phyloP scores from a whole-genome alignment of 306 rosid species.

The Vigna trinervia region DNA sequence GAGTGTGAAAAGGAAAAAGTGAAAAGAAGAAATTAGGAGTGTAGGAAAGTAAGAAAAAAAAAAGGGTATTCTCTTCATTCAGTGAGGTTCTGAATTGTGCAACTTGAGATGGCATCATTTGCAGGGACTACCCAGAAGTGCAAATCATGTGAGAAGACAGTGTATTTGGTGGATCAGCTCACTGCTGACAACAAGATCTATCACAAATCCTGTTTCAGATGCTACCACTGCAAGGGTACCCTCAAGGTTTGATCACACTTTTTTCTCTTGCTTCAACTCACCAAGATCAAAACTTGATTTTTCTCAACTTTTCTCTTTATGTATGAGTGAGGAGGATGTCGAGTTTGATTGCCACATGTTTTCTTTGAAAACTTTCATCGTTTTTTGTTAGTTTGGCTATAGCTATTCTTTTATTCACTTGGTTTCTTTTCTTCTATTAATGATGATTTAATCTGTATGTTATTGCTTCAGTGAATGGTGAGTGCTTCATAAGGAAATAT shows the following conservation, averaged over 20 bases:
- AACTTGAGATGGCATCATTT: constrained; percentile 73
- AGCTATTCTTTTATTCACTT: background rate
- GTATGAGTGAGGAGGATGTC: background rate
- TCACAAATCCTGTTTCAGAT: constrained; percentile 92
- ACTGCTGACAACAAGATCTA: constrained; percentile 85
- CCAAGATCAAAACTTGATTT: background rate
- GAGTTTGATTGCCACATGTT: background rate
- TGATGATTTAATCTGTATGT: background rate
- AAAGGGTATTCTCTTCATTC: background rate
- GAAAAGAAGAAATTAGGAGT: background rate
- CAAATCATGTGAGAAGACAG: constrained; percentile 87
- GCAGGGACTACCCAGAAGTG: constrained; percentile 95
- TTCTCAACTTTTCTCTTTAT: background rate
- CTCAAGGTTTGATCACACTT: constrained; percentile 62
- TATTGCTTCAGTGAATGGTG: constrained; percentile 21
- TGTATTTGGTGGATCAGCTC: constrained; percentile 86
- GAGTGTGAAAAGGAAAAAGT: background rate
- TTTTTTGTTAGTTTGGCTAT: background rate
- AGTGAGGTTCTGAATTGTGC: constrained; percentile 14
- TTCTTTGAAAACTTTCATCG: background rate
- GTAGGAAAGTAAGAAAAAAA: background rate
- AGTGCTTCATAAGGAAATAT: background rate
- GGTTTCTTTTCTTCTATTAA: background rate
- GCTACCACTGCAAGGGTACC: constrained; percentile 97
- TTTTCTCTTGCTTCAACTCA: background rate